Evolutionary conservation across 2,329 filamentous ascomycete species (phyloP).

Genomic region (Diplodia corticola): DNA sequence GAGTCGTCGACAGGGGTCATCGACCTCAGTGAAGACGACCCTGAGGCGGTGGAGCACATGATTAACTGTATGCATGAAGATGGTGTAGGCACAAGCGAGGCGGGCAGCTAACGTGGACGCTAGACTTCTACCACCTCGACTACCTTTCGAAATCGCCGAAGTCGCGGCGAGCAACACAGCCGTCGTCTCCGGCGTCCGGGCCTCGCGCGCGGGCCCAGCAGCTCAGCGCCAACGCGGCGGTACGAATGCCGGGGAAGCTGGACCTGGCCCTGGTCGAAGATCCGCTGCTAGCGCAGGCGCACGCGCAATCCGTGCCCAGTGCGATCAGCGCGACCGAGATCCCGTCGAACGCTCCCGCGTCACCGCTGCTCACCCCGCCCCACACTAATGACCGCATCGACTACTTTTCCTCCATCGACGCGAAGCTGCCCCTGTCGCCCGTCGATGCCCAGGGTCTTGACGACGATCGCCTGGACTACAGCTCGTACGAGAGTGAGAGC

Average conservation of each 20-base stretch:
- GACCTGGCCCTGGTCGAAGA: slow-evolving; percentile 39
- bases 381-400: slow-evolving; percentile 18
- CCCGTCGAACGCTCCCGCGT: slow-evolving; percentile 21
- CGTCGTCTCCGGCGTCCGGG: slow-evolving; percentile 28
- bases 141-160: slow-evolving; percentile 37
- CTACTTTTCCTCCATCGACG: slow-evolving; percentile 22
- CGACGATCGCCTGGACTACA: slow-evolving; percentile 3
- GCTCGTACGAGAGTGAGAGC: slow-evolving; percentile 22
- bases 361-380: slow-evolving; percentile 19
- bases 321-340: slow-evolving; percentile 16
- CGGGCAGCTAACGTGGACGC: slow-evolving; percentile 8
- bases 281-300: slow-evolving; percentile 36
- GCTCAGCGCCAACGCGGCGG: slow-evolving; percentile 2
- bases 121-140: slow-evolving; percentile 46
- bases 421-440: slow-evolving; percentile 19
- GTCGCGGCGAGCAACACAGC: slow-evolving; percentile 34
- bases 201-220: slow-evolving; percentile 30
- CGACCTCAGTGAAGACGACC: slow-evolving; percentile 43
- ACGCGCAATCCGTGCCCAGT: slow-evolving; percentile 5
- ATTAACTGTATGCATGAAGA: slow-evolving; percentile 39
- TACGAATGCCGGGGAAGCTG: slow-evolving; percentile 23
- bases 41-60: slow-evolving; percentile 45
- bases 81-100: neutral
- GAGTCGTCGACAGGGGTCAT: slow-evolving; percentile 41
- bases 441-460: slow-evolving; percentile 11